Evolutionary conservation across 805 yeast genomes (phyloP), one percentile per base, ranked within the genome.

Genomic region (Starmerella sp.): DNA sequence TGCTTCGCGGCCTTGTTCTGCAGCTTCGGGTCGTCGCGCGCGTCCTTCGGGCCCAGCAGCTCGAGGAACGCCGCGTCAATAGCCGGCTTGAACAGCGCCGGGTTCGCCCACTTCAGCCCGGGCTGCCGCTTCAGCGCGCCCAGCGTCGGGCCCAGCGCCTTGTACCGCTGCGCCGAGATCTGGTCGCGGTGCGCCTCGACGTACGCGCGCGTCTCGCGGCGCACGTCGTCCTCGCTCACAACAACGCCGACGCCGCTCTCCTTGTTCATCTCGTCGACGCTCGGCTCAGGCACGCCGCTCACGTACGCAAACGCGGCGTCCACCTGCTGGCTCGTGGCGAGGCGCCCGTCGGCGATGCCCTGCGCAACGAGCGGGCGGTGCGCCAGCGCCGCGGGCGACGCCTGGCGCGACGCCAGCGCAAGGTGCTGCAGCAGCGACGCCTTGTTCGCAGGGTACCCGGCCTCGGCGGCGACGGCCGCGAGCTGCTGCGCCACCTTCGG

Each of bases 41-140:
- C 97, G 67, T 93, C 98, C 70, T 91, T 91, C 53, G 97, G 97
- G 39, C 98, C 98, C 55, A 90, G 72, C 13, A 83, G 70, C 43
- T 72, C 79, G 57, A 85, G 69, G n/a, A 89, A 73, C 64, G 84
- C 80, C 44, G 77, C 81, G 67, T 93, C 98, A 62, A 93, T 84
- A 29, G 80, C 76, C 13, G 95, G 95, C 71, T 93, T 93, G 73
- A 93, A 86, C 54, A 79, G 74, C 51, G 82, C 78, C 38, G 97
- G 95, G 48, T 84, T 78, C 8, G 97, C 97, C 96, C 96, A 93
- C 71, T 86, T 88, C 69, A 93, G 76, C 17, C 74, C 79, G 4
- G 88, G 83, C 46, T 88, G 65, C 60, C 75, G 78, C 76, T 86
- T 88, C 58, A 86, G 79, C 46, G 81, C 83, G 4, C 89, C 90